Evolutionary conservation across 208 protist genomes (phyloP).

Genomic region (Zelonia costaricensis): DNA sequence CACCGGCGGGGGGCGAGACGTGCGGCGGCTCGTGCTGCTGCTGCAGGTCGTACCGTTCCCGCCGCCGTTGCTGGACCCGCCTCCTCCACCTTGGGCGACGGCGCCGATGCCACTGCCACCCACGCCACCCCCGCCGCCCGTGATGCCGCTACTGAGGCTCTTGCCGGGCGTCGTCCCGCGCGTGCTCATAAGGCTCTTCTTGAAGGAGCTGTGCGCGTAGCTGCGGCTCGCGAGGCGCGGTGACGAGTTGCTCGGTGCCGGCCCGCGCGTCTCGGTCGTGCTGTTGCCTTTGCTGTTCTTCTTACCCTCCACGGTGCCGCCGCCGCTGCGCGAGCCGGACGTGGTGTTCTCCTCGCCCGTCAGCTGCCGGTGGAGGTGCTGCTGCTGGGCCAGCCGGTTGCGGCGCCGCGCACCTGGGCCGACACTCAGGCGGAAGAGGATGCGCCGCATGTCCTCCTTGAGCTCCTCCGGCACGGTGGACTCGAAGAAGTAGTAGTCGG

Average conservation of each 20-base stretch:
- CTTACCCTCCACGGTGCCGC: not conserved
- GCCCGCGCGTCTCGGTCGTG: no score
- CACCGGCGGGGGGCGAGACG: not conserved
- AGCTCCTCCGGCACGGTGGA: constrained; percentile 40
- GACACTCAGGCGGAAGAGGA: constrained; percentile 28
- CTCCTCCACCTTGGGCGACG: constrained; percentile 1
- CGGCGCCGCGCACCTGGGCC: not conserved
- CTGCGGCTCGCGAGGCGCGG: no score
- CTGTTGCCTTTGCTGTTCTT: constrained; percentile 1
- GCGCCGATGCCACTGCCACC: no score
- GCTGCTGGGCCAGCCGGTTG: constrained; percentile 6
- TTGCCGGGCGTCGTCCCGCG: no score
- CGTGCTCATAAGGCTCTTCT: no score
- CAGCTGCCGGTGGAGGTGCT: not conserved
- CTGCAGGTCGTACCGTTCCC: not conserved
- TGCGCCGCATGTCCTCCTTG: constrained; percentile 42
- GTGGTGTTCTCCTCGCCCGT: constrained; percentile 1
- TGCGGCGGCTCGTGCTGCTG: constrained; percentile 3
- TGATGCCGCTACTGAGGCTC: no score
- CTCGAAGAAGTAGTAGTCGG: constrained; percentile 57
- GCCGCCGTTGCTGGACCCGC: constrained; percentile 1
- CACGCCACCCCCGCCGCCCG: no score
- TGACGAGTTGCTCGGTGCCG: no score
- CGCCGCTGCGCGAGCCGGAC: not conserved
- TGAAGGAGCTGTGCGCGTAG: no score